phyloP scores from a whole-genome alignment of 768 basidiomycete genomes.

The Dioszegia hungarica region DNA sequence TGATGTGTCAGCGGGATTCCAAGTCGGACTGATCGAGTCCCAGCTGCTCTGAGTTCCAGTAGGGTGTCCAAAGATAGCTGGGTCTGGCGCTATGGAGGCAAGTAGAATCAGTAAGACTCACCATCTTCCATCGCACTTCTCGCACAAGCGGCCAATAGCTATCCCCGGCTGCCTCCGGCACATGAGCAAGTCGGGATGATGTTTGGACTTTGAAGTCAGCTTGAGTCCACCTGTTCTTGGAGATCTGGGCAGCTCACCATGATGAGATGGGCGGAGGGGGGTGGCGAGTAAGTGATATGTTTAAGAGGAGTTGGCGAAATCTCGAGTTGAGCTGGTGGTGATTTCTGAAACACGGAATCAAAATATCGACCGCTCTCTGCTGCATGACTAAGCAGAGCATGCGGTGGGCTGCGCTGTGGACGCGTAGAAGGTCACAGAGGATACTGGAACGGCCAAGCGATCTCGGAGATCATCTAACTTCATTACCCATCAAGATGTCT shows the following conservation, averaged over 20 bases:
- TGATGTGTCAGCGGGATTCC: constrained; percentile 49
- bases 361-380: not conserved
- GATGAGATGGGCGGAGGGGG: not conserved
- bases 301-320: not conserved
- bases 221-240: not conserved
- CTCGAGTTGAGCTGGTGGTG: not conserved
- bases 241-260: too few relatives aligned
- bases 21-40: too few relatives aligned
- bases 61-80: too few relatives aligned
- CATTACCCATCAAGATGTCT: too few relatives aligned
- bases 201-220: constrained; percentile 61
- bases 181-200: constrained; percentile 96
- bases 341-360: constrained; percentile 6
- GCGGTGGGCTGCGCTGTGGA: too few relatives aligned
- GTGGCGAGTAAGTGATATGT: not conserved
- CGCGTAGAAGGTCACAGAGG: too few relatives aligned
- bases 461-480: too few relatives aligned
- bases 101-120: constrained; percentile 51
- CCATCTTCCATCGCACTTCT: constrained; percentile 99
- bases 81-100: too few relatives aligned
- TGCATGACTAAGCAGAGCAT: not conserved
- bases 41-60: too few relatives aligned
- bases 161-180: constrained; percentile 93
- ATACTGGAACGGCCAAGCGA: too few relatives aligned
- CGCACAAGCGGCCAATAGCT: constrained; percentile 97